These are phyloP conservation scores for Trichoderma sp. DNA, from an alignment of 2,329 filamentous ascomycete species.

Conservation along the genomic window DNA sequence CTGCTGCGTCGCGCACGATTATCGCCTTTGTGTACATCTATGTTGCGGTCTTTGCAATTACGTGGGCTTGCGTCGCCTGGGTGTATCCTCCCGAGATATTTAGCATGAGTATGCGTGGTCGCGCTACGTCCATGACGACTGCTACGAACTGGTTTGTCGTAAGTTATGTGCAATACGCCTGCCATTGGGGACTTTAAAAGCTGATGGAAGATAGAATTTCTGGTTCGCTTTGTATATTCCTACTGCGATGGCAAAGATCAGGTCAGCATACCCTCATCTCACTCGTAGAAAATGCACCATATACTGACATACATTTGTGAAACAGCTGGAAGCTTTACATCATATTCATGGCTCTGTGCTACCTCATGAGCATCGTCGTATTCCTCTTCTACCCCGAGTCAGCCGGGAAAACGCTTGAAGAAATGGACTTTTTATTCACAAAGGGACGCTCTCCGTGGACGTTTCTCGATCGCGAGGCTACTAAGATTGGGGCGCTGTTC, in stretches of 20 bases:
- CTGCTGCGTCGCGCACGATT: conserved; percentile 56
- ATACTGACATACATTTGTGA: neutral
- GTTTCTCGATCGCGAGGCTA: conserved; percentile 21
- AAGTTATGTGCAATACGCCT: neutral
- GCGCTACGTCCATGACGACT: conserved; percentile 26
- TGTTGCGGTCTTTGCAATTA: conserved; percentile 61
- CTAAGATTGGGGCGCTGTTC: conserved; percentile 20
- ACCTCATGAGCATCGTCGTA: conserved; percentile 25
- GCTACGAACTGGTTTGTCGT: conserved; percentile 27
- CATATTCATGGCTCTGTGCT: conserved; percentile 26
- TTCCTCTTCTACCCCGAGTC: conserved; percentile 26
- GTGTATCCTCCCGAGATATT: conserved; percentile 59
- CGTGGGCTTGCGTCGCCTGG: conserved; percentile 62
- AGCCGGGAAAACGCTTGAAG: conserved; percentile 22
- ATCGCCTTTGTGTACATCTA: conserved; percentile 64
- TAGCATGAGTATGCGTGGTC: conserved; percentile 40
- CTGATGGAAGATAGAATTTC: conserved; percentile 15
- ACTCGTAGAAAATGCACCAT: no score
- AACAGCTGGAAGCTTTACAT: conserved; percentile 25
- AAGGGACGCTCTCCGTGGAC: conserved; percentile 7
- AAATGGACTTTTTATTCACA: conserved; percentile 25
- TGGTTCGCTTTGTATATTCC: conserved; percentile 26
- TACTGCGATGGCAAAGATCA: conserved; percentile 26
- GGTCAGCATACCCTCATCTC: neutral
- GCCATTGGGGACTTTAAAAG: no score